phyloP scores from a whole-genome alignment of 371 early-diverging fungal genomes.

The Circinella umbellata region DNA sequence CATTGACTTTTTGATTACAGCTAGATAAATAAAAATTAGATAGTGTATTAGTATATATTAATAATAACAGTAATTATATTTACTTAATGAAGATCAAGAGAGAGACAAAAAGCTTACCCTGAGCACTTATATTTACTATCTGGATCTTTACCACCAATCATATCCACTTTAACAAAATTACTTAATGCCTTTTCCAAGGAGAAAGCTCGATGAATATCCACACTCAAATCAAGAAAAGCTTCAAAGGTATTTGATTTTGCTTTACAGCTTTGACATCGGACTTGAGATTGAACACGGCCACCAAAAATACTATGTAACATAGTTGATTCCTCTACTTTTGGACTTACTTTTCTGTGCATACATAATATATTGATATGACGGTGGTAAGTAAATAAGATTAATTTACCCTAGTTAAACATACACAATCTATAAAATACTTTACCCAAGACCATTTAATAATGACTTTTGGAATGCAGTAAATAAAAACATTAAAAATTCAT shows the following conservation, averaged over 20 bases:
- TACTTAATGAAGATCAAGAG: no score
- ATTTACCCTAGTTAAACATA: conserved; percentile 3
- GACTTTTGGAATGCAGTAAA: conserved; percentile 58
- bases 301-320: conserved; percentile 83
- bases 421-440: conserved; percentile 13
- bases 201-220: conserved; percentile 72
- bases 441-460: conserved; percentile 27
- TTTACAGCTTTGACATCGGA: conserved; percentile 79
- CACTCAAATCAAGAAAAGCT: conserved; percentile 76
- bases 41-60: no score
- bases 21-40: conserved; percentile 16
- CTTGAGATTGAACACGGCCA: conserved; percentile 78
- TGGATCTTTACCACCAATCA: conserved; percentile 36
- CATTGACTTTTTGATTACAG: conserved; percentile 73
- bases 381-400: background rate
- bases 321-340: conserved; percentile 76
- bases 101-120: conserved; percentile 10
- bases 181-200: conserved; percentile 70
- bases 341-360: conserved; percentile 59
- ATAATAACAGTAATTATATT: no score
- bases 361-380: no score
- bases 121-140: conserved; percentile 39
- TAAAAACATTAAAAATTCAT: conserved; percentile 86
- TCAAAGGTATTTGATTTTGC: conserved; percentile 78
- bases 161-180: conserved; percentile 61